phyloP scores from a whole-genome alignment of 2,329 filamentous ascomycete species.

The Pseudocercospora eumusae region DNA sequence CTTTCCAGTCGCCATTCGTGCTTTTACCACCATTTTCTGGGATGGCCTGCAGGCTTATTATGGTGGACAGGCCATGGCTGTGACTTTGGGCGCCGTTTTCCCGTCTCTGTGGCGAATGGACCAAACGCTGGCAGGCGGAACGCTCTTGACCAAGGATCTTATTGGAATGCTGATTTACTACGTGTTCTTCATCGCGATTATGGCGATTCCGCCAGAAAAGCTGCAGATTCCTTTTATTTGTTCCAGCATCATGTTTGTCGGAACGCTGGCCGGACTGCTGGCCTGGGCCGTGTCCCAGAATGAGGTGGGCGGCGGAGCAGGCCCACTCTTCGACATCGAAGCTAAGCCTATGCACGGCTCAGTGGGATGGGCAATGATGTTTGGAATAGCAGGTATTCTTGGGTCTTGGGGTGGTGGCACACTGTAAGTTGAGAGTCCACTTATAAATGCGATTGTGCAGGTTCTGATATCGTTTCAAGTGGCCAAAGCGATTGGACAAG shows the following conservation, averaged over 20 bases:
- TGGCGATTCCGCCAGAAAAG: slow-evolving; percentile 11
- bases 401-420: slow-evolving; percentile 9
- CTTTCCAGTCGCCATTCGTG: slow-evolving; percentile 4
- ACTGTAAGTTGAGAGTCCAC: neutral
- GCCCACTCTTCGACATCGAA: slow-evolving; percentile 10
- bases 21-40: slow-evolving; percentile 9
- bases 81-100: neutral
- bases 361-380: slow-evolving; percentile 9
- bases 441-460: neutral
- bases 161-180: slow-evolving; percentile 12
- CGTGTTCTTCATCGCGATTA: slow-evolving; percentile 5
- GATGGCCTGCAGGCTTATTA: slow-evolving; percentile 11
- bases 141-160: slow-evolving; percentile 6
- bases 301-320: neutral
- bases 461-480: neutral
- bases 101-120: slow-evolving; percentile 10
- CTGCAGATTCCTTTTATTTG: slow-evolving; percentile 6
- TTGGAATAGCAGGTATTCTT: slow-evolving; percentile 10
- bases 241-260: slow-evolving; percentile 6
- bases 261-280: neutral
- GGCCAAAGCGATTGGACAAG: slow-evolving; percentile 9
- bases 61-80: slow-evolving; percentile 10
- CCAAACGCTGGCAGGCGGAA: slow-evolving; percentile 4
- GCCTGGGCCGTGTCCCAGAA: slow-evolving; percentile 4
- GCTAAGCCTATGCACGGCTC: slow-evolving; percentile 4